Evolutionary conservation across 2,329 filamentous ascomycete genomes (phyloP).

Genomic region (Calonectria pseudoturangicola): DNA sequence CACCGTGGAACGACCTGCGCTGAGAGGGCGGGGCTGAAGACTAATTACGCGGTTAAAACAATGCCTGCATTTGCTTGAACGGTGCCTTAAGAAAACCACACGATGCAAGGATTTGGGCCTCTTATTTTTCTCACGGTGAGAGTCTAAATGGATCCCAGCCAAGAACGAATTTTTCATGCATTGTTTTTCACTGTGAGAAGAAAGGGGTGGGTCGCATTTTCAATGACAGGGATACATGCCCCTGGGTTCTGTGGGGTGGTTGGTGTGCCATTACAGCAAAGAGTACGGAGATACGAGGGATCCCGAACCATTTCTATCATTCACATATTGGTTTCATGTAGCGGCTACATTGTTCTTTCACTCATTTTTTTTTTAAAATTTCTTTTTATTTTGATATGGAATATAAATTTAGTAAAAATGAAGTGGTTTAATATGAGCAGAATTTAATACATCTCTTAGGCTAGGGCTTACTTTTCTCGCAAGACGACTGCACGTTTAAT

Average conservation of each 20-base stretch:
- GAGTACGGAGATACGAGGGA: conserved; percentile 17
- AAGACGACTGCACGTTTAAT: not conserved
- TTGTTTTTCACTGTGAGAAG: conserved; percentile 10
- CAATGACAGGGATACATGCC: not conserved
- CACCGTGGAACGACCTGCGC: not conserved
- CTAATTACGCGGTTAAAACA: not conserved
- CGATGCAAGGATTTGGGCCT: not conserved
- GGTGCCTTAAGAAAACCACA: not conserved
- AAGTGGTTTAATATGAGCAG: too few species aligned
- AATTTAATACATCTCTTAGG: too few species aligned
- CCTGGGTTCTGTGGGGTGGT: not conserved
- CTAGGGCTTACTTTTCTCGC: not conserved
- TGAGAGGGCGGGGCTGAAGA: too few species aligned
- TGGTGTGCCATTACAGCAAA: too few species aligned
- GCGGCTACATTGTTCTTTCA: too few species aligned
- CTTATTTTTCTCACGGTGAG: conserved; percentile 8
- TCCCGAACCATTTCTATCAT: not conserved
- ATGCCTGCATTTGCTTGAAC: not conserved
- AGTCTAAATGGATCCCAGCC: conserved; percentile 2
- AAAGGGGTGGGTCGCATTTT: not conserved
- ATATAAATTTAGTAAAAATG: too few species aligned
- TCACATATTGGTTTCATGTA: too few species aligned
- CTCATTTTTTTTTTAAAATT: too few species aligned
- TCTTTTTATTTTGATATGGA: too few species aligned
- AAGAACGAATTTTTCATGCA: not conserved